phyloP scores from a whole-genome alignment of 768 basidiomycete genomes.

The Termitomyces sp. region DNA sequence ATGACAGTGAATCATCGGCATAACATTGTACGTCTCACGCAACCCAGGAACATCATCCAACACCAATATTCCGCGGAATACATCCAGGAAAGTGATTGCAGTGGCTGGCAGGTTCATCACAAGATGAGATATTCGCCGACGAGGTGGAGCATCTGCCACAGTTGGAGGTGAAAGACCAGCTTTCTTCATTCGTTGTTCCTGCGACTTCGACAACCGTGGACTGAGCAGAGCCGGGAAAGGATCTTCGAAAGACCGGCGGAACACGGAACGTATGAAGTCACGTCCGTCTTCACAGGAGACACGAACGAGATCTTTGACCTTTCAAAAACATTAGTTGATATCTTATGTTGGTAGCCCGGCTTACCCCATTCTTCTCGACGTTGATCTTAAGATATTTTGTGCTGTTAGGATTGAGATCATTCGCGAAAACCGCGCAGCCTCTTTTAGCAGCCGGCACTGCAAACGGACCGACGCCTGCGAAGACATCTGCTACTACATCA shows the following conservation, averaged over 20 bases:
- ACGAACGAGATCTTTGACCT: conserved; percentile 71
- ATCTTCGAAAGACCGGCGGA: conserved; percentile 44
- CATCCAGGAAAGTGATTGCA: conserved; percentile 85
- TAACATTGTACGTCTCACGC: conserved; percentile 44
- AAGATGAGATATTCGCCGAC: conserved; percentile 71
- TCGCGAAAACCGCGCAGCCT: conserved; percentile 84
- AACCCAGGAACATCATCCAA: conserved; percentile 27
- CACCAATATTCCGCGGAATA: conserved; percentile 70
- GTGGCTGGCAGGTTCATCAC: conserved; percentile 98
- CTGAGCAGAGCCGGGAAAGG: conserved; percentile 63
- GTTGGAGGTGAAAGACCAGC: neutral
- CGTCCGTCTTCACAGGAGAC: conserved; percentile 82
- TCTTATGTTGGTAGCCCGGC: conserved; percentile 15
- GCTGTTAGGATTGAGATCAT: conserved; percentile 91
- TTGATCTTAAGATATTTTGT: conserved; percentile 73
- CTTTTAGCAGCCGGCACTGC: conserved; percentile 90
- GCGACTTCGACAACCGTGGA: conserved; percentile 41
- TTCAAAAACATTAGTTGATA: conserved; percentile 3
- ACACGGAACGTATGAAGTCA: conserved; percentile 68
- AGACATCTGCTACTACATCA: conserved; percentile 87
- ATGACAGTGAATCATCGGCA: conserved; percentile 94
- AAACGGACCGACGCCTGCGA: conserved; percentile 97
- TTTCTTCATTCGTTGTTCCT: conserved; percentile 30
- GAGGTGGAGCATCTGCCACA: conserved; percentile 19
- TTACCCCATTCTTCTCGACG: conserved; percentile 69